Percentiles rank a stretch among this genome's conserved stretches.
phyloP scores from a whole-genome alignment of 176 grass and related monocot species.

The Cenchrus fungigraminus region DNA sequence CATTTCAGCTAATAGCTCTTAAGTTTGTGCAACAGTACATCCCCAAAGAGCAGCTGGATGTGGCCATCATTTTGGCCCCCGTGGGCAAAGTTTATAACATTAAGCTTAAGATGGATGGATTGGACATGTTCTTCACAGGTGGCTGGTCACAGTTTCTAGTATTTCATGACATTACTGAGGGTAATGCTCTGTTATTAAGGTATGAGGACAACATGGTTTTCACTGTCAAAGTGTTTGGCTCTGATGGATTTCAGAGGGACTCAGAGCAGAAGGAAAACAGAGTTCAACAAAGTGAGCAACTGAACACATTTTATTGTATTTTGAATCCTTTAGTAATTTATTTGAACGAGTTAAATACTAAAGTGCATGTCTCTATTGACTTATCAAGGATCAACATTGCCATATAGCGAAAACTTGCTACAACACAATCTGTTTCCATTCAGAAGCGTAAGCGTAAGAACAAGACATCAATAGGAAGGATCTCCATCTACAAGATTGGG shows the following conservation, averaged over 20 bases:
- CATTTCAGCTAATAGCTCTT: not conserved
- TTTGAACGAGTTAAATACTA: not conserved
- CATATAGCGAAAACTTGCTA: not conserved
- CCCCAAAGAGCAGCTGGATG: not conserved
- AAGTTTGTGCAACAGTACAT: not conserved
- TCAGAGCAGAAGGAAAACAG: not conserved
- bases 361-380: not conserved
- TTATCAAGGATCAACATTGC: not conserved
- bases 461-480: not conserved
- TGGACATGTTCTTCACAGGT: not conserved
- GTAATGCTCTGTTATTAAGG: conserved; percentile 13
- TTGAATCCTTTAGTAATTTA: not conserved
- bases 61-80: not conserved
- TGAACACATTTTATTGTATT: not conserved
- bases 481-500: not conserved
- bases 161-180: not conserved
- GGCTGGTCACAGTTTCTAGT: conserved; percentile 16
- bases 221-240: conserved; percentile 11
- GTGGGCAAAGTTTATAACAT: conserved; percentile 5
- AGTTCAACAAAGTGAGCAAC: not conserved
- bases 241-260: not conserved
- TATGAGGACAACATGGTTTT: conserved; percentile 28
- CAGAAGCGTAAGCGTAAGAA: not conserved
- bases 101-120: not conserved
- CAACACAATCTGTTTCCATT: not conserved